Conservation (phyloP, 2,329 filamentous ascomycete genomes). For the Epichloe elymi region DNA sequence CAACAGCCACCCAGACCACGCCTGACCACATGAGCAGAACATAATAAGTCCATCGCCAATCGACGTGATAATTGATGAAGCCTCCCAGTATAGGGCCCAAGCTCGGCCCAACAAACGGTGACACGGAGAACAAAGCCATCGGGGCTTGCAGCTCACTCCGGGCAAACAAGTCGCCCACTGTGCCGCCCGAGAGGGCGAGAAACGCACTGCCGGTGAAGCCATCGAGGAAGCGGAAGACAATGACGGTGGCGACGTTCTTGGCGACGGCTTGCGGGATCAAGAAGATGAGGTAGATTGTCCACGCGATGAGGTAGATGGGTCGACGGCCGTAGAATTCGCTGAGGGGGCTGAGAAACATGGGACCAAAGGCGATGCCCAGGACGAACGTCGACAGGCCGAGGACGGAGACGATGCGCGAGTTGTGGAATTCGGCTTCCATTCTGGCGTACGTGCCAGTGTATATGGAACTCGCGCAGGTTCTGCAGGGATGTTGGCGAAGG, state of each 20-base stretch:
- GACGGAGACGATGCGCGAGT: constrained; percentile 59
- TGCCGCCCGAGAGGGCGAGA: constrained; percentile 66
- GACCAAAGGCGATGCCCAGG: constrained; percentile 54
- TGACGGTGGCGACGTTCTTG: constrained; percentile 67
- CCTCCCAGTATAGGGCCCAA: constrained; percentile 54
- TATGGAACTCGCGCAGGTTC: constrained; percentile 75
- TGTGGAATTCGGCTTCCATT: constrained; percentile 61
- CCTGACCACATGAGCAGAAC: constrained; percentile 70
- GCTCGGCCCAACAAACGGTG: constrained; percentile 49
- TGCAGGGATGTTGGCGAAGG: constrained; percentile 17
- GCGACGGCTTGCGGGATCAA: constrained; percentile 71
- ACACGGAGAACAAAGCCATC: constrained; percentile 68
- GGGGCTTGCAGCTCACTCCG: constrained; percentile 58
- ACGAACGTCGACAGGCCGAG: constrained; percentile 76
- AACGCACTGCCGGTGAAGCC: constrained; percentile 59
- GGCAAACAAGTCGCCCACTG: constrained; percentile 67
- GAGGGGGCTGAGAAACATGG: constrained; percentile 49
- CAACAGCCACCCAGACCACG: constrained; percentile 48
- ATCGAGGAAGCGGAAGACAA: constrained; percentile 66
- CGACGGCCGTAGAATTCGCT: constrained; percentile 73
- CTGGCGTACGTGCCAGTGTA: constrained; percentile 75
- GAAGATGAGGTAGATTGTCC: constrained; percentile 64
- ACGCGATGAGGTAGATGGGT: constrained; percentile 66
- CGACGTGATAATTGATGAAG: constrained; percentile 64
- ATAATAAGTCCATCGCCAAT: constrained; percentile 79